Conservation (phyloP, 768 basidiomycete species). For the Trametes gibbosa region DNA sequence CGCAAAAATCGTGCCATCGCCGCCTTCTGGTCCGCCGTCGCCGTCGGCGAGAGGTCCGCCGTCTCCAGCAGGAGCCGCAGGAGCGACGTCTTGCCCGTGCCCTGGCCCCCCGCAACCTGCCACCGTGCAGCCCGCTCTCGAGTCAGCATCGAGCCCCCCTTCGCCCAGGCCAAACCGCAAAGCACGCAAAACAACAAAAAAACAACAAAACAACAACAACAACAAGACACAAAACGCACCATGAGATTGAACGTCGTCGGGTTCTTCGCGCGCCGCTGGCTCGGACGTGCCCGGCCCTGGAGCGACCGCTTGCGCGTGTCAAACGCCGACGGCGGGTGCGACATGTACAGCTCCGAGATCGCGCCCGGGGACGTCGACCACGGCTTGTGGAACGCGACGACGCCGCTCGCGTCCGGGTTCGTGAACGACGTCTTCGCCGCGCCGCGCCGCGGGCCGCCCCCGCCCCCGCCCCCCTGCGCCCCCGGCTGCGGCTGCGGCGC, state of each 20-base stretch:
- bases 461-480: no score
- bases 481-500: no score
- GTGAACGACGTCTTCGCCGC: slow-evolving; percentile 68
- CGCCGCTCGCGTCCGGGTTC: slow-evolving; percentile 41
- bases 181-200: no score
- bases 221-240: slow-evolving; percentile 41
- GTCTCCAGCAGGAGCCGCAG: slow-evolving; percentile 80
- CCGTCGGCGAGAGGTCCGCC: slow-evolving; percentile 74
- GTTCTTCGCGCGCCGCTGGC: slow-evolving; percentile 61
- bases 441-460: slow-evolving; percentile 54
- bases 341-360: slow-evolving; percentile 73
- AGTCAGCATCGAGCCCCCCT: no score
- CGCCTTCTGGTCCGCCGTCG: slow-evolving; percentile 70
- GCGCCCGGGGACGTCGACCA: slow-evolving; percentile 45
- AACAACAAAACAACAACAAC: no score
- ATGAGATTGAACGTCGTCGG: slow-evolving; percentile 86
- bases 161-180: no score
- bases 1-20: slow-evolving; percentile 65
- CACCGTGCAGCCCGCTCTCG: no score
- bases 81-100: slow-evolving; percentile 84
- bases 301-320: slow-evolving; percentile 46
- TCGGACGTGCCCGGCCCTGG: slow-evolving; percentile 44
- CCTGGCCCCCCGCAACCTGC: slow-evolving; percentile 76
- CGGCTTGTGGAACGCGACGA: slow-evolving; percentile 83
- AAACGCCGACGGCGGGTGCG: slow-evolving; percentile 59